Evolutionary conservation across 108 stramenopile genomes (phyloP), one percentile per base, ranked within the genome.

Genomic region (Skeletonema marinoi): DNA sequence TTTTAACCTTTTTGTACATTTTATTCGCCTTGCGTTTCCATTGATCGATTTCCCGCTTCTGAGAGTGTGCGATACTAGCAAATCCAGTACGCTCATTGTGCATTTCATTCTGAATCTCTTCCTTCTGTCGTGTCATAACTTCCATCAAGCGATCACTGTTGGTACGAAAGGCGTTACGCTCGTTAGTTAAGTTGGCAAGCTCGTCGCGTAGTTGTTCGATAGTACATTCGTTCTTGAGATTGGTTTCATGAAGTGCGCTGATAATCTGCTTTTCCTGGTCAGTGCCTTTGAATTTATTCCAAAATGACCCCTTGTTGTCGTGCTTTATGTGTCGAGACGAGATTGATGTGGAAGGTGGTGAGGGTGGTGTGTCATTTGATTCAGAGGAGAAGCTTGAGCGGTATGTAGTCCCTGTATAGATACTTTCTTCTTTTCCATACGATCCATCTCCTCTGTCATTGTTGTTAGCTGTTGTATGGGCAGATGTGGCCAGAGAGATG

Each of bases 161-260:
- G 46, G 48, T 68, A 11, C 76, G 51, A 17, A 77, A 64, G 48
- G 76, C 68, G 60, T 77, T 58, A 11, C 68, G 60, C 38, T 69
- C 76, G 29, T 51, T 63, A 0, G 68, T 44, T 50, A 77, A 50
- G 35, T 77, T 46, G 38, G 29, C 38, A 1, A 77, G 63, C 21
- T 77, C 44, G 16, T 70, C 61, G 31, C 54, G 48, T 1, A 77
- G 63, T 50, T 60, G 19, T 36, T 48, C 16, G 62, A 77, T 77
- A 10, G 76, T 77, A 21, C 44, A 39, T 38, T 77, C 68, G 4
- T 77, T 69, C 39, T 32, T 38, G 59, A 48, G 60, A 48, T 65
- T 77, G 30, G 68, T 64, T 44, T 77, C 76, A 48, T 77, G 76
- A 8, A 70, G 68, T 6, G 7, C 54, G 9, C 25, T 56, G 9